Conservation (phyloP, 1,284 basidiomycete species). For the Pseudozyma pruni region DNA sequence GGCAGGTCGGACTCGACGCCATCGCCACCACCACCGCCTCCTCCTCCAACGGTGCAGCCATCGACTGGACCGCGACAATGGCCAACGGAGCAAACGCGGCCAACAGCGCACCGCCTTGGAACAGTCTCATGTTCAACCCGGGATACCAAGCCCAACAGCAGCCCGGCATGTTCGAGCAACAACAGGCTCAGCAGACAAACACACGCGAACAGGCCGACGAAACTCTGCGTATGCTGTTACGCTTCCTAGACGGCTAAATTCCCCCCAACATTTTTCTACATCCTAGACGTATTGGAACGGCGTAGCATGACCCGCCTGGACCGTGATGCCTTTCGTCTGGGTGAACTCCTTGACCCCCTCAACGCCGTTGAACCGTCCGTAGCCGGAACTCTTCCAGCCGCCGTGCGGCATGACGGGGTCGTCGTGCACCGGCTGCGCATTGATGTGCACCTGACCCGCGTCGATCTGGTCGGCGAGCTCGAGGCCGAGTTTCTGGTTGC, state of each 20-base stretch:
- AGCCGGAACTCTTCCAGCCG: conserved; percentile 75
- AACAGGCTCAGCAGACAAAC: background rate
- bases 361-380: conserved; percentile 72
- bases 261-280: no score
- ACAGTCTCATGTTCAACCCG: conserved; percentile 23
- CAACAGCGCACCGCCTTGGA: conserved; percentile 12
- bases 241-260: conserved; percentile 10
- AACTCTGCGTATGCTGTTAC: conserved; percentile 6
- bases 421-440: conserved; percentile 51
- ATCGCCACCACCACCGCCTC: no score
- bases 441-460: conserved; percentile 63
- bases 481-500: conserved; percentile 71
- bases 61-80: conserved; percentile 11
- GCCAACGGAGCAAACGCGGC: no score
- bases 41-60: no score
- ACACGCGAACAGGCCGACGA: conserved; percentile 30
- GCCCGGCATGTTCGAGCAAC: conserved; percentile 1
- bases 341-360: conserved; percentile 90
- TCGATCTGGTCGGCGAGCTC: conserved; percentile 72
- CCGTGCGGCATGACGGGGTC: conserved; percentile 70
- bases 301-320: conserved; percentile 20
- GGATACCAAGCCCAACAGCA: background rate
- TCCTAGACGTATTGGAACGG: conserved; percentile 33
- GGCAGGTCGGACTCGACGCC: conserved; percentile 25
- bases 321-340: conserved; percentile 84